phyloP scores from a whole-genome alignment of 371 early-diverging fungal species.

The Syncephalastrum racemosum region DNA sequence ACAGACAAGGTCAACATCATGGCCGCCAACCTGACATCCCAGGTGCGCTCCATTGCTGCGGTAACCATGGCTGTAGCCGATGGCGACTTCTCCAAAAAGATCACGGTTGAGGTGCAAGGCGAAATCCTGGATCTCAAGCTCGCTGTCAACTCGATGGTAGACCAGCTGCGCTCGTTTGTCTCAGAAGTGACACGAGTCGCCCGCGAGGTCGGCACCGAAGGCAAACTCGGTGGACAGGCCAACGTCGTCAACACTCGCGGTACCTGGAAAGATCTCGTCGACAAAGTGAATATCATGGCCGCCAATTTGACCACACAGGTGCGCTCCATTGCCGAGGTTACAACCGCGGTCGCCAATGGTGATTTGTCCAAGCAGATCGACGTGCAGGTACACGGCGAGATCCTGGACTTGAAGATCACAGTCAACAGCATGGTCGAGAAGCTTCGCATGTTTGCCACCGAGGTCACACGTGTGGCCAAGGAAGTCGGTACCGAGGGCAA shows the following conservation, averaged over 20 bases:
- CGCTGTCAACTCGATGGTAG: slow-evolving; percentile 37
- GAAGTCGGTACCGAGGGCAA: slow-evolving; percentile 57
- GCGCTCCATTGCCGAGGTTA: slow-evolving; percentile 53
- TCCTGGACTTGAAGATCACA: slow-evolving; percentile 35
- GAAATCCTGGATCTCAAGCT: slow-evolving; percentile 49
- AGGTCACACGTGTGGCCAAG: slow-evolving; percentile 42
- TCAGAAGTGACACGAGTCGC: slow-evolving; percentile 57
- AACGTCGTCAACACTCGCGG: slow-evolving; percentile 52
- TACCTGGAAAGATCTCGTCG: slow-evolving; percentile 63
- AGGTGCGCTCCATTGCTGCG: slow-evolving; percentile 56
- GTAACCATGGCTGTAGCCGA: slow-evolving; percentile 62
- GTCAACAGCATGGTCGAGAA: slow-evolving; percentile 53
- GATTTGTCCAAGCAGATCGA: slow-evolving; percentile 48
- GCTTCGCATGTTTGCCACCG: slow-evolving; percentile 39
- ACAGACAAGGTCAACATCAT: slow-evolving; percentile 66
- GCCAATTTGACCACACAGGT: slow-evolving; percentile 60
- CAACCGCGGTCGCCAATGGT: slow-evolving; percentile 52
- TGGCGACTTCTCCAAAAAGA: slow-evolving; percentile 51
- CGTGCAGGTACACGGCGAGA: slow-evolving; percentile 37
- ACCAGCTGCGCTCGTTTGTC: slow-evolving; percentile 54
- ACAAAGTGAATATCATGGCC: slow-evolving; percentile 61
- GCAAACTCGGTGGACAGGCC: slow-evolving; percentile 47
- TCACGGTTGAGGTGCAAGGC: slow-evolving; percentile 37
- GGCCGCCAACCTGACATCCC: slow-evolving; percentile 63
- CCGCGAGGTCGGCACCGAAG: slow-evolving; percentile 54